These are phyloP conservation scores for Verticillium dahliae DNA, from an alignment of 2,329 filamentous ascomycete genomes.

Conservation along the genomic window DNA sequence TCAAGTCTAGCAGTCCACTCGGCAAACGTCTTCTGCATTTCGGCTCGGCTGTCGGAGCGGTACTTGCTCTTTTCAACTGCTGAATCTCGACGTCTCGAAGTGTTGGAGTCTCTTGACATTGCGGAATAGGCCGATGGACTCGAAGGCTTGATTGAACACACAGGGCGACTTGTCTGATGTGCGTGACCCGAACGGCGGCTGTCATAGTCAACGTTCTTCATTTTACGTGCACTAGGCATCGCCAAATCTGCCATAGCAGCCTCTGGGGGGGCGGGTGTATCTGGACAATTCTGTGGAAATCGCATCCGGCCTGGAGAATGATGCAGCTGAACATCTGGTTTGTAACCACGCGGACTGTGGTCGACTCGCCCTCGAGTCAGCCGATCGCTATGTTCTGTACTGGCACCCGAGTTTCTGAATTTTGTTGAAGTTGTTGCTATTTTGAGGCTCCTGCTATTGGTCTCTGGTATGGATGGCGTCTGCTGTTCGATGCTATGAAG, in stretches of 20 bases:
- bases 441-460: no score
- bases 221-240: background rate
- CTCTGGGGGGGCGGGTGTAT: background rate
- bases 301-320: background rate
- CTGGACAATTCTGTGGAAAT: background rate
- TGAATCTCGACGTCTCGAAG: background rate
- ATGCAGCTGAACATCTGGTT: background rate
- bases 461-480: no score
- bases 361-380: no score
- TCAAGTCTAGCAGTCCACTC: background rate
- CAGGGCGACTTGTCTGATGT: background rate
- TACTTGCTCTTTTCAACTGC: background rate
- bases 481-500: no score
- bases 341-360: no score
- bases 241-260: background rate
- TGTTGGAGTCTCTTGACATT: slow-evolving; percentile 1
- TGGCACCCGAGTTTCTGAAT: no score
- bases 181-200: background rate
- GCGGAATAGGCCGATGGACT: background rate
- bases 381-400: no score
- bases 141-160: background rate
- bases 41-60: background rate
- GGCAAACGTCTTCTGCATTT: background rate
- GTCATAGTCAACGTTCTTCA: background rate
- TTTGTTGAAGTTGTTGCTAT: no score